Percentiles rank a stretch among this genome's conserved stretches.
These are phyloP conservation scores for Ogataea methanolica DNA, from an alignment of 805 yeast genomes.

Conservation along the genomic window DNA sequence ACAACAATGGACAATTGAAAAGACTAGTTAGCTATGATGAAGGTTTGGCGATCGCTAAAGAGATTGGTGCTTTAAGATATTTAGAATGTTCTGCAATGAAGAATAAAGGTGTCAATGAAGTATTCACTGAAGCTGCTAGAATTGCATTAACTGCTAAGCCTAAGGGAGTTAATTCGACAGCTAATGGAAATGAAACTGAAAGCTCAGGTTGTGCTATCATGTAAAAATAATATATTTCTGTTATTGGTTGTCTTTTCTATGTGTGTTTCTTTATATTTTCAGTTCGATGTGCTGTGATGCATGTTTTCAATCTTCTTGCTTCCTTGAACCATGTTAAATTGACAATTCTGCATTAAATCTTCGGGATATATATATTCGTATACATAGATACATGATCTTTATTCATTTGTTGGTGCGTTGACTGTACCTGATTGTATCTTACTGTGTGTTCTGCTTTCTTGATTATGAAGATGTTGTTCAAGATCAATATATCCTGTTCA, in stretches of 20 bases:
- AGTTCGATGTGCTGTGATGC: no score
- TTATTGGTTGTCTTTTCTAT: not conserved
- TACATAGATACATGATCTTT: no score
- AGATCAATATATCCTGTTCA: no score
- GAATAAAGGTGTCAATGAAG: conserved; percentile 98
- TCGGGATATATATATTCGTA: no score
- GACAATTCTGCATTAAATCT: no score
- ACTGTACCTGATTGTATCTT: no score
- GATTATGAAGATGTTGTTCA: no score
- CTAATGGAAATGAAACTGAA: conserved; percentile 34
- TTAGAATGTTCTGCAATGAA: conserved; percentile 95
- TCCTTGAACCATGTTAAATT: no score
- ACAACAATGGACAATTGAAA: conserved; percentile 29
- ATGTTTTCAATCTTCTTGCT: no score
- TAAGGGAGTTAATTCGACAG: conserved; percentile 53
- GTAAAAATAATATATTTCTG: conserved; percentile 8
- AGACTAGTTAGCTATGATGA: conserved; percentile 82
- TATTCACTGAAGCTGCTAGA: conserved; percentile 97
- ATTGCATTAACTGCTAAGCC: conserved; percentile 90
- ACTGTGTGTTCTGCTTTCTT: no score
- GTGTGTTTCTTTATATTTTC: not conserved
- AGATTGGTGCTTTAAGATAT: conserved; percentile 90
- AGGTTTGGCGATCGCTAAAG: conserved; percentile 88
- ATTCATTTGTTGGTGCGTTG: no score
- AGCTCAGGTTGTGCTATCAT: conserved; percentile 22